These are phyloP conservation scores for Graphilbum sp. DNA, from an alignment of 2,329 filamentous ascomycete species.

Conservation along the genomic window DNA sequence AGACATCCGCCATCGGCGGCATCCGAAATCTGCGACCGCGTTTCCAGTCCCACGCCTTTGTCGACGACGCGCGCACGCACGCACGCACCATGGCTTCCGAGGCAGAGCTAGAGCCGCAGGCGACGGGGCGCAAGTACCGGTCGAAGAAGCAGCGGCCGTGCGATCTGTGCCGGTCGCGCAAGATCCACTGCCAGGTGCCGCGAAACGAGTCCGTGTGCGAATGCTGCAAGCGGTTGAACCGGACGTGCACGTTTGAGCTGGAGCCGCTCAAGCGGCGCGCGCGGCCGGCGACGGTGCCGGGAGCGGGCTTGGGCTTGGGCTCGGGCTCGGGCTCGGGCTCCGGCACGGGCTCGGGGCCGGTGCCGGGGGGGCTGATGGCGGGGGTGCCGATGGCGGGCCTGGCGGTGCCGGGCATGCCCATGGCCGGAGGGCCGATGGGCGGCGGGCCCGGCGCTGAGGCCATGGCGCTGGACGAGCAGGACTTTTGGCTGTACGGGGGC, in stretches of 20 bases:
- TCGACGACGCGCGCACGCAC: too few species aligned
- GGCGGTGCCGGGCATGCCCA: too few species aligned
- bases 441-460: background rate
- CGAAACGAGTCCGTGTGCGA: constrained; percentile 8
- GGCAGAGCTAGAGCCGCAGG: background rate
- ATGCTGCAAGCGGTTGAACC: constrained; percentile 8
- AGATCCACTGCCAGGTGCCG: constrained; percentile 10
- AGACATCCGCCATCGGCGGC: too few species aligned
- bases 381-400: too few species aligned
- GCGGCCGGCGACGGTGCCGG: background rate
- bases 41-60: too few species aligned
- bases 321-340: too few species aligned
- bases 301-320: too few species aligned
- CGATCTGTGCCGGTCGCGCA: constrained; percentile 9
- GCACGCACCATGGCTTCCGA: constrained; percentile 1
- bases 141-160: constrained; percentile 10
- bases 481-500: background rate
- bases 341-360: too few species aligned
- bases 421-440: too few species aligned
- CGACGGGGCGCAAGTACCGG: constrained; percentile 8
- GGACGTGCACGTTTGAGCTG: constrained; percentile 8
- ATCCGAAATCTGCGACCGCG: too few species aligned
- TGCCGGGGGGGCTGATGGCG: too few species aligned
- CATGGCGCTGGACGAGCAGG: background rate
- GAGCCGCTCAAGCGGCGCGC: constrained; percentile 7